Evolutionary conservation across 345 rosid species (phyloP).

Genomic region (Populus ilicifolia): DNA sequence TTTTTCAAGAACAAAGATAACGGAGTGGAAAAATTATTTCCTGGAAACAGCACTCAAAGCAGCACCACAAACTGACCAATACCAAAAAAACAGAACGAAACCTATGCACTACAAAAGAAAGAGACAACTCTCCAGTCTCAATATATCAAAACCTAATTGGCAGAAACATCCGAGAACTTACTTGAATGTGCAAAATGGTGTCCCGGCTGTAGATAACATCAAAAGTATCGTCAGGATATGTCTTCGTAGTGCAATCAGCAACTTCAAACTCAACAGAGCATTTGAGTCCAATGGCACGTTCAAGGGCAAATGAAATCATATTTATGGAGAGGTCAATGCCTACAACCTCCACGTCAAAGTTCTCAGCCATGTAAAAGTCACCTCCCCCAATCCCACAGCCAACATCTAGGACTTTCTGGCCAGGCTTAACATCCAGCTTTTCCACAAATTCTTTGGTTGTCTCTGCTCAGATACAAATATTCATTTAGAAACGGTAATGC

Average conservation of each 20-base stretch:
- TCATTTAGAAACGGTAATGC: constrained; percentile 3
- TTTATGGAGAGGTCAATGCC: constrained; percentile 94
- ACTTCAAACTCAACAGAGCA: constrained; percentile 92
- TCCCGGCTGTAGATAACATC: constrained; percentile 98
- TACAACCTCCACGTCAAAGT: constrained; percentile 75
- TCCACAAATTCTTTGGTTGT: constrained; percentile 94
- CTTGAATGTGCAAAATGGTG: constrained; percentile 93
- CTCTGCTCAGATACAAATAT: constrained; percentile 44
- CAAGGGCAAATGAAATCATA: constrained; percentile 93
- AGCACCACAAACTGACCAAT: neutral
- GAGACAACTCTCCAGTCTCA: neutral
- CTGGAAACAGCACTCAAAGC: neutral
- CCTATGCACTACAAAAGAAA: neutral
- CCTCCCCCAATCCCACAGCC: constrained; percentile 99
- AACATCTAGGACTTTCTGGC: constrained; percentile 94
- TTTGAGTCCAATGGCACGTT: constrained; percentile 84
- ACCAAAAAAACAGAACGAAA: neutral
- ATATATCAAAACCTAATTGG: neutral
- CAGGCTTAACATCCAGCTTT: constrained; percentile 77
- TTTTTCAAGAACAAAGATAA: neutral
- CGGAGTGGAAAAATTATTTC: neutral
- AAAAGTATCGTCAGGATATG: constrained; percentile 69
- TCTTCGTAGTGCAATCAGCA: constrained; percentile 89
- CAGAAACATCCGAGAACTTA: constrained; percentile 19
- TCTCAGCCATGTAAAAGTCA: constrained; percentile 96